Base-by-base conservation (phyloP, 2,329 filamentous ascomycete species). In the Phoma sp. region DNA sequence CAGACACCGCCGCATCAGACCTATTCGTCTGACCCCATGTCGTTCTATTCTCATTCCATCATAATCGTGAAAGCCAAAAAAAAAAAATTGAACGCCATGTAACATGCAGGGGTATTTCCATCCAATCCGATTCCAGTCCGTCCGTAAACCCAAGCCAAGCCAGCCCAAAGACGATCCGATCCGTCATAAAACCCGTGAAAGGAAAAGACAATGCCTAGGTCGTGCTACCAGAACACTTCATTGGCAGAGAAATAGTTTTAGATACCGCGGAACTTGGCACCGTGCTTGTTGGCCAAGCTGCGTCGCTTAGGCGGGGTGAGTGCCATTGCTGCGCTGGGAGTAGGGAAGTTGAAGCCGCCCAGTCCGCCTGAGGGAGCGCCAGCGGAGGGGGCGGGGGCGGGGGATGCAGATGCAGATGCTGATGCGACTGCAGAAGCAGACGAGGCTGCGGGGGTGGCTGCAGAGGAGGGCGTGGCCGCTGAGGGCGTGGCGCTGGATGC, bases 241-340 rank as follows among this genome's bases (percentile, higher is more conserved):
- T 18, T 18, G 18, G 18, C 18, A 18, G 18, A 18, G 18, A 18
- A 18, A 18, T 40, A 38, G 33, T 43, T 44, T 33, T 22, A 40
- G 27, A 59, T 50, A 47, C 61, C 52, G 1, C 67, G 61, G 44
- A 69, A 69, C 55, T 69, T 70, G 53, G 63, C 64, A 41, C 66
- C 59, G 33, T 64, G 60, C 44, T 39, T 47, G 46, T 41, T 43
- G n/a, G 53, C 53, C 7, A 41, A 35, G 11, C 22, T 41, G 36
- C 41, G 18, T 18, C 18, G 18, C 18, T 18, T 18, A 2, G 18
- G 18, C 18, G 18, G 18, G 18, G 18, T 18, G 18, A 18, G 18
- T 18, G 18, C 18, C 18, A 18, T 18, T 18, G 18, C 18, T 18
- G 18, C 32, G 32, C 32, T 33, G 32, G 32, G 32, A 4, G 4